Percentiles rank a stretch among this genome's conserved stretches.
Conservation (phyloP, 805 yeast genomes). For the Torulaspora delbrueckii region DNA sequence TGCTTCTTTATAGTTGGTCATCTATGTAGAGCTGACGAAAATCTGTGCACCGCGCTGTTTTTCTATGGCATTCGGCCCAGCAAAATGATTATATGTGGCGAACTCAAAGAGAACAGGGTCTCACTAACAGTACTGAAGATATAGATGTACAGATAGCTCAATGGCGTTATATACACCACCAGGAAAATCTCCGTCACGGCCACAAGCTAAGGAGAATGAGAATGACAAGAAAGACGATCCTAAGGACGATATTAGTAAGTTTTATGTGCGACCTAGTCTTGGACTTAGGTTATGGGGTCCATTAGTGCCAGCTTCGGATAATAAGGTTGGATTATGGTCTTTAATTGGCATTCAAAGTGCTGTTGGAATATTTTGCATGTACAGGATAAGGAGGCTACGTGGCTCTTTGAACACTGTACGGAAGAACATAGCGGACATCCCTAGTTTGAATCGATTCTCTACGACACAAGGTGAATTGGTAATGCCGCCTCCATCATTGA, state of each 20-base stretch:
- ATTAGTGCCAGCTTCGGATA: conserved; percentile 67
- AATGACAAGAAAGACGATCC: conserved; percentile 18
- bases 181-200: conserved; percentile 20
- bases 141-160: not conserved
- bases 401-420: conserved; percentile 13
- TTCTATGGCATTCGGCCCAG: not conserved
- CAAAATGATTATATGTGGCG: conserved; percentile 4
- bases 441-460: conserved; percentile 34
- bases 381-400: conserved; percentile 21
- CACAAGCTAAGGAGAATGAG: conserved; percentile 4
- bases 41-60: conserved; percentile 5
- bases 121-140: not conserved
- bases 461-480: conserved; percentile 27
- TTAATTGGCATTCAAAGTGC: conserved; percentile 50
- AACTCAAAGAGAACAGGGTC: not conserved
- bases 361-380: conserved; percentile 39
- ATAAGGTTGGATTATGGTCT: conserved; percentile 47
- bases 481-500: conserved; percentile 7
- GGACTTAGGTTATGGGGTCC: conserved; percentile 68
- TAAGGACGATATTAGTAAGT: conserved; percentile 17
- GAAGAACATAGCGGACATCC: conserved; percentile 33
- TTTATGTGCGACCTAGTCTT: conserved; percentile 48
- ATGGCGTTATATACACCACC: conserved; percentile 35
- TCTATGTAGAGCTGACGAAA: not conserved
- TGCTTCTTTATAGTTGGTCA: not conserved